A percentile compares a stretch with the other conserved stretches of the same genome.
These are phyloP conservation scores for Marasmius tenuissimus DNA, from an alignment of 1,284 basidiomycete species.

Conservation along the genomic window DNA sequence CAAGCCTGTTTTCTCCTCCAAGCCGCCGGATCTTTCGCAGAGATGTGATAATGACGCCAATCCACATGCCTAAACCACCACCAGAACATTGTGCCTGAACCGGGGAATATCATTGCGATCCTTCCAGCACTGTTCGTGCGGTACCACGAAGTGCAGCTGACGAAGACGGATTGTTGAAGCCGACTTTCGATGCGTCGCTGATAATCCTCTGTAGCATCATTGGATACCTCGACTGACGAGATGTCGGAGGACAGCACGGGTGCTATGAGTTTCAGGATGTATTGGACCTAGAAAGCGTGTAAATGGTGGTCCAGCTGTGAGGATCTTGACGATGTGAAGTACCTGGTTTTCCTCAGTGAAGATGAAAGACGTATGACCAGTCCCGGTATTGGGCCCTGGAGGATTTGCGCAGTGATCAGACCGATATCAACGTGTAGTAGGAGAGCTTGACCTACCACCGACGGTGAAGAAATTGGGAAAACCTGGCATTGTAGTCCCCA, in stretches of 20 bases:
- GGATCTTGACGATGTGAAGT: not conserved
- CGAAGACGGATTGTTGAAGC: conserved; percentile 36
- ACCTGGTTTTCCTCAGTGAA: conserved; percentile 45
- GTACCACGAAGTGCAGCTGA: conserved; percentile 42
- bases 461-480: conserved; percentile 45
- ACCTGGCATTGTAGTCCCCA: conserved; percentile 37
- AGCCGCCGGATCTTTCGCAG: not conserved
- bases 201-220: conserved; percentile 36
- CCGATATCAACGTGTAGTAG: not conserved
- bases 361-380: conserved; percentile 47
- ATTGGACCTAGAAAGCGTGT: conserved; percentile 14
- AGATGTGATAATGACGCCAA: conserved; percentile 29
- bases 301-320: not conserved
- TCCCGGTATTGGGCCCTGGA: conserved; percentile 46
- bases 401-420: not conserved
- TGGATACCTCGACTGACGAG: conserved; percentile 31
- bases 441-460: conserved; percentile 24
- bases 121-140: conserved; percentile 30
- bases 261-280: conserved; percentile 33
- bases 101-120: conserved; percentile 37
- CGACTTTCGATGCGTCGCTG: conserved; percentile 38
- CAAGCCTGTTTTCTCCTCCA: conserved; percentile 3
- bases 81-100: conserved; percentile 28
- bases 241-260: conserved; percentile 34
- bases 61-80: conserved; percentile 29